Base-by-base conservation (phyloP, 192 early-diverging fungal genomes). In the Gamsiella multidivaricata region DNA sequence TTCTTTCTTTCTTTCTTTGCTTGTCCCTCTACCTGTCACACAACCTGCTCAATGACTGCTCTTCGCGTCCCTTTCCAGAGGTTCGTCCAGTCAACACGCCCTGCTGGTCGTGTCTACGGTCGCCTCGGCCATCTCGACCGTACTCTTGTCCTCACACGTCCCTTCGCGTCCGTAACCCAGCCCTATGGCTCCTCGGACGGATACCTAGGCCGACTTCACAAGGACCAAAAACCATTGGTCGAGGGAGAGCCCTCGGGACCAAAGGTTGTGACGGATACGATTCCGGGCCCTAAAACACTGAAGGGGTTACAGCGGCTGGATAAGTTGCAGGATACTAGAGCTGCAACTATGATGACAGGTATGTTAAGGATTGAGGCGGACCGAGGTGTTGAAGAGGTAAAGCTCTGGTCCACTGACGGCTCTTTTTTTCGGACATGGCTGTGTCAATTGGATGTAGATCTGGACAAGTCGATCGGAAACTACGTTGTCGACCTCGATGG, bases 401-500 rank as follows among this genome's bases (percentile, higher is more conserved):
- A n/a, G n/a, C n/a, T n/a, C n/a, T n/a, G n/a, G n/a, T n/a, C n/a
- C n/a, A n/a, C n/a, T n/a, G n/a, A n/a, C n/a, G n/a, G n/a, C n/a
- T n/a, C n/a, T n/a, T 32, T 31, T 46, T 54, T 42, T 22, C 22
- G 33, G 46, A 18, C 9, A 32, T 62, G 14, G 33, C 18, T 51
- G 12, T 41, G 29, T 15, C 23, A 29, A 52, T 26, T 33, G 5
- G 3, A 47, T 29, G 43, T 63, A 87, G 91, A 93, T 80, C 84
- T 86, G 62, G 61, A 45, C 45, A 88, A 89, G 64, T 90, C 89
- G 14, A 81, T 84, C 22, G 91, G 91, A 60, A 93, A 93, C 75
- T 93, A 90, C 70, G 88, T 93, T 34, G 88, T 84, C 3, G 91
- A 93, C 54, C 84, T 88, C 1, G 91, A 93, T 70, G 91, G 91